Evolutionary conservation across 371 early-diverging fungal species (phyloP).

Genomic region (Dichotomocladium elegans): DNA sequence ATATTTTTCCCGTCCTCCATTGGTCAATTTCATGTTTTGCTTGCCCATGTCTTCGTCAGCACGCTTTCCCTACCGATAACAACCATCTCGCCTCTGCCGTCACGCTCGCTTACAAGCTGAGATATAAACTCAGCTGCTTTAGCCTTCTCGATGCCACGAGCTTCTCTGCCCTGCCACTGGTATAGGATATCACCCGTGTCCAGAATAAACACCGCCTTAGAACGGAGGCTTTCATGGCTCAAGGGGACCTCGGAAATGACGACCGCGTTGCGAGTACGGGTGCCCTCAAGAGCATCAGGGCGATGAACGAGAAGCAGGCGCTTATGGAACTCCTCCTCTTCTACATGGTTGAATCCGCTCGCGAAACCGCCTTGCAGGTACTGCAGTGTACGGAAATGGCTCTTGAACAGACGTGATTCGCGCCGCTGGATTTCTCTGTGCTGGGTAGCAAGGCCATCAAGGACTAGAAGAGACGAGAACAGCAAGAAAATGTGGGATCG

Average conservation of each 20-base stretch:
- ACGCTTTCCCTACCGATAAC: constrained; percentile 53
- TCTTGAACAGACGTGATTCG: constrained; percentile 64
- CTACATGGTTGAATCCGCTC: constrained; percentile 75
- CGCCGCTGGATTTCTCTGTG: constrained; percentile 74
- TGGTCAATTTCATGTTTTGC: too few species aligned
- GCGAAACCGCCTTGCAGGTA: constrained; percentile 73
- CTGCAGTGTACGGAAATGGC: constrained; percentile 59
- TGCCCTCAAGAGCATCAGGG: constrained; percentile 30
- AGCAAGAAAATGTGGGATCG: neutral
- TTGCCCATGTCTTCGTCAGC: too few species aligned
- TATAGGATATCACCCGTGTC: constrained; percentile 67
- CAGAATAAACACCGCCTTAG: constrained; percentile 76
- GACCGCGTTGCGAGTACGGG: constrained; percentile 43
- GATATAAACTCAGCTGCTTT: constrained; percentile 72
- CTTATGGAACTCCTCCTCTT: constrained; percentile 49
- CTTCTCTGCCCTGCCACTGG: constrained; percentile 72
- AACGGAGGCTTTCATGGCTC: constrained; percentile 52
- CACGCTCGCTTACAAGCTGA: constrained; percentile 59
- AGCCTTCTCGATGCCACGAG: constrained; percentile 65
- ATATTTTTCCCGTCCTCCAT: neutral
- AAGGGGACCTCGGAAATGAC: constrained; percentile 66
- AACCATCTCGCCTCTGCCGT: constrained; percentile 58
- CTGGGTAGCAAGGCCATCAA: constrained; percentile 69
- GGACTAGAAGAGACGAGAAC: too few species aligned
- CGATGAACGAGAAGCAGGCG: constrained; percentile 73